Conservation (phyloP, 305 asterid genomes). For the Fraxinus sp. region DNA sequence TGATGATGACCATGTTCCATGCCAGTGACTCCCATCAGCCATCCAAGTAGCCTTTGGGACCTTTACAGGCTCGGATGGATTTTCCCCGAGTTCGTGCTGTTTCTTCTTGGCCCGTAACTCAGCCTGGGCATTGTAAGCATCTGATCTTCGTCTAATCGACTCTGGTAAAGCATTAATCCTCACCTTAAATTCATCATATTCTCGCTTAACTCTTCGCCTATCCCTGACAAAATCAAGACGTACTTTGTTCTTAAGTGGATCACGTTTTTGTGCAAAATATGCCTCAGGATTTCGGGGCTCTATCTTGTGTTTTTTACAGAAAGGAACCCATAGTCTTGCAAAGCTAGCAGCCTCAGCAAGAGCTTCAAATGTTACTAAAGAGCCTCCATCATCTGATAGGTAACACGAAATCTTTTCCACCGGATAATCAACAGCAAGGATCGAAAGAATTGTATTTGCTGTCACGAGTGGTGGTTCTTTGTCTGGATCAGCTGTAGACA, state of each 20-base stretch:
- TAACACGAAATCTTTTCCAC: conserved; percentile 82
- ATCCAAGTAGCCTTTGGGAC: conserved; percentile 89
- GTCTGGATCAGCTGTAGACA: conserved; percentile 86
- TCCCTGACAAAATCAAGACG: conserved; percentile 72
- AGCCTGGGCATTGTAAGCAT: conserved; percentile 73
- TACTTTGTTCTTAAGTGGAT: conserved; percentile 77
- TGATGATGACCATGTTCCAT: conserved; percentile 74
- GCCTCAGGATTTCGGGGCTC: conserved; percentile 92
- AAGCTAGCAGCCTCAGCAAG: conserved; percentile 91
- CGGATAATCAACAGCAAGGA: conserved; percentile 88
- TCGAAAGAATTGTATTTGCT: conserved; percentile 88
- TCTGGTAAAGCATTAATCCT: conserved; percentile 82
- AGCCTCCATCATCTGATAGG: conserved; percentile 88
- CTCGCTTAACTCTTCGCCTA: conserved; percentile 78
- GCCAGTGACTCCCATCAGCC: conserved; percentile 93
- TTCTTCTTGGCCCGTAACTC: conserved; percentile 72
- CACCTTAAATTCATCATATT: conserved; percentile 82
- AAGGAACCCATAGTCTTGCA: conserved; percentile 85
- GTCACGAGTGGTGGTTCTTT: conserved; percentile 91
- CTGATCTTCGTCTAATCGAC: conserved; percentile 75
- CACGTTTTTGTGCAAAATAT: conserved; percentile 67
- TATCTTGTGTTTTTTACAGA: conserved; percentile 69
- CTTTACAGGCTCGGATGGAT: conserved; percentile 45
- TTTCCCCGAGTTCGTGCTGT: conserved; percentile 60
- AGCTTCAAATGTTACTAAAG: conserved; percentile 84